Percentiles rank a stretch among this genome's conserved stretches.
Evolutionary conservation across 139 green algal genomes (phyloP).

Genomic region (Chlamydomonas urium): DNA sequence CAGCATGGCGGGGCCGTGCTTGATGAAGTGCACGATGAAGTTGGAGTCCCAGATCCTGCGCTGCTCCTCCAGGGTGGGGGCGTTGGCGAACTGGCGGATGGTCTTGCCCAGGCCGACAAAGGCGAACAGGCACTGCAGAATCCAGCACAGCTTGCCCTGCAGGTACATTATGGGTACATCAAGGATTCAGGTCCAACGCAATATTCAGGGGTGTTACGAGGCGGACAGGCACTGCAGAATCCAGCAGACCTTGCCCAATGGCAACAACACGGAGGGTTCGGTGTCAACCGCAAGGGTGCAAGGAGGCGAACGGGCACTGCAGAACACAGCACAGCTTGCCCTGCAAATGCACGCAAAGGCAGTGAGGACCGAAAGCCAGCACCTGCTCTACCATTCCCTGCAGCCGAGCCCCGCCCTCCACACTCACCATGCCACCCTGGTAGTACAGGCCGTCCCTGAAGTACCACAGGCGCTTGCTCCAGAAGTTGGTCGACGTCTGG

Average conservation of each 20-base stretch:
- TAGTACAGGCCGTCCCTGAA: conserved; percentile 95
- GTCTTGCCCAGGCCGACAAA: conserved; percentile 51
- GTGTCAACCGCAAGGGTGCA: neutral
- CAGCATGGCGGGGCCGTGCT: conserved; percentile 53
- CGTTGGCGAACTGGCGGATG: conserved; percentile 62
- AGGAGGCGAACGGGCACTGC: conserved; percentile 44
- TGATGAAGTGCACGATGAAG: conserved; percentile 66
- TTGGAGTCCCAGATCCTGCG: conserved; percentile 65
- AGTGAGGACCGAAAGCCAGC: neutral
- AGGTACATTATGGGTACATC: too few relatives aligned
- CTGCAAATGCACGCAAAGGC: too few relatives aligned
- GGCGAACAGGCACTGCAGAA: conserved; percentile 52
- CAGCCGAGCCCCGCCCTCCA: too few relatives aligned
- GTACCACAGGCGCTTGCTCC: conserved; percentile 80
- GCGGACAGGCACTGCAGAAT: conserved; percentile 54
- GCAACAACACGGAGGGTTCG: neutral
- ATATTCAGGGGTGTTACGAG: conserved; percentile 9
- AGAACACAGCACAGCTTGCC: conserved; percentile 70
- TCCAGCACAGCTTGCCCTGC: conserved; percentile 73
- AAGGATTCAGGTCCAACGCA: neutral
- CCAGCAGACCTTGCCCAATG: conserved; percentile 72
- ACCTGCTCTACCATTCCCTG: neutral
- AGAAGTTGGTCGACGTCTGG: conserved; percentile 85
- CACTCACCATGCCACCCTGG: conserved; percentile 91
- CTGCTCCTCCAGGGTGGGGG: conserved; percentile 76